Evolutionary conservation across 116 monocot genomes (phyloP).

Genomic region (Cymodocea nodosa): DNA sequence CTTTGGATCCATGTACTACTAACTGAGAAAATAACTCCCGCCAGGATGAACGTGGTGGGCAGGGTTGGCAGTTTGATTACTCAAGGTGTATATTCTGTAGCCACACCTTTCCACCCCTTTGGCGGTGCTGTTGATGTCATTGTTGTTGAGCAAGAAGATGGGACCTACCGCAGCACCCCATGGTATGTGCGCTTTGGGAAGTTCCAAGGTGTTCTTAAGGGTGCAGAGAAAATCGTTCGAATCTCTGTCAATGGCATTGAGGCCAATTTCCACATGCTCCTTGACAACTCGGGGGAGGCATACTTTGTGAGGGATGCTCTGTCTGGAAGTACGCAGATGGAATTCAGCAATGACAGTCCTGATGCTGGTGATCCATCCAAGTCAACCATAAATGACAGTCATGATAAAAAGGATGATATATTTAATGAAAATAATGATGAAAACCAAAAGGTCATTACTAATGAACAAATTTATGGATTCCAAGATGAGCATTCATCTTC

Average conservation of each 20-base stretch:
- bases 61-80: slow-evolving; percentile 74
- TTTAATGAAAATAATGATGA: slow-evolving; percentile 8
- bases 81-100: slow-evolving; percentile 88
- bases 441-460: slow-evolving; percentile 7
- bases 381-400: slow-evolving; percentile 17
- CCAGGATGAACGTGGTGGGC: slow-evolving; percentile 73
- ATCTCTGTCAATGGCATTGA: slow-evolving; percentile 76
- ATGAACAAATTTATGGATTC: slow-evolving; percentile 16
- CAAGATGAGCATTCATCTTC: slow-evolving; percentile 19
- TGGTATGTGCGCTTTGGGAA: slow-evolving; percentile 98
- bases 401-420: slow-evolving; percentile 8
- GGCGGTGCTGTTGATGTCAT: slow-evolving; percentile 95
- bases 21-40: background rate
- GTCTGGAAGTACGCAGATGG: slow-evolving; percentile 11
- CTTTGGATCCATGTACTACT: background rate
- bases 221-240: slow-evolving; percentile 72
- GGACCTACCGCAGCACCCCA: slow-evolving; percentile 79
- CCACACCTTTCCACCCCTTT: slow-evolving; percentile 91
- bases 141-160: slow-evolving; percentile 87
- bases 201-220: slow-evolving; percentile 86
- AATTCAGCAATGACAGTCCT: slow-evolving; percentile 9
- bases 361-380: slow-evolving; percentile 7
- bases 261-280: slow-evolving; percentile 78
- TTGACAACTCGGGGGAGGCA: slow-evolving; percentile 85
- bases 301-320: slow-evolving; percentile 76